Conservation (phyloP, 139 green algal genomes). For the Klebsormidium nitens region DNA sequence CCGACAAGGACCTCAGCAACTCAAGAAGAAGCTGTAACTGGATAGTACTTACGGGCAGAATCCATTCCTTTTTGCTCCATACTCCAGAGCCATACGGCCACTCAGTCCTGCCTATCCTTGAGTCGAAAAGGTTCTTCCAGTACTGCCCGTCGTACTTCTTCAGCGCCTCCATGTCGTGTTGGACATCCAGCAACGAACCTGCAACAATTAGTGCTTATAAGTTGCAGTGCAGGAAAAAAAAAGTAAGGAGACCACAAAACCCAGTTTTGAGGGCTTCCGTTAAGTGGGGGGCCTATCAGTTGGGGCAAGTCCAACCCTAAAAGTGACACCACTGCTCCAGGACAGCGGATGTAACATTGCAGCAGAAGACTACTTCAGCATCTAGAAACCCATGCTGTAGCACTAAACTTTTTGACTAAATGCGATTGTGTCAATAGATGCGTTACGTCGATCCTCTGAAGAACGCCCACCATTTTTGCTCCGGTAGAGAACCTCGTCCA, state of each 20-base stretch:
- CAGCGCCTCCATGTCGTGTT: slow-evolving; percentile 92
- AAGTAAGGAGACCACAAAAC: too few relatives aligned
- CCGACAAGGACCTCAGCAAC: too few relatives aligned
- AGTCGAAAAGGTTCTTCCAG: slow-evolving; percentile 93
- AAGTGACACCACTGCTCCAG: too few relatives aligned
- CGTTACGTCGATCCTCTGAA: background rate
- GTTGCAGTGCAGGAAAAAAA: too few relatives aligned
- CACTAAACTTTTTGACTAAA: background rate
- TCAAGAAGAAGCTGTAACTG: too few relatives aligned
- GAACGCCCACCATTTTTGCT: slow-evolving; percentile 51
- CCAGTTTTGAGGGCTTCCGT: too few relatives aligned
- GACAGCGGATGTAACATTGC: background rate
- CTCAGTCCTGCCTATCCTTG: slow-evolving; percentile 74
- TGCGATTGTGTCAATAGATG: background rate
- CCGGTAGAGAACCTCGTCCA: slow-evolving; percentile 92
- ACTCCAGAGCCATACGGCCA: slow-evolving; percentile 98
- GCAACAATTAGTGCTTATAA: too few relatives aligned
- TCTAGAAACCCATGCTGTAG: background rate
- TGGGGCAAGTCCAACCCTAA: too few relatives aligned
- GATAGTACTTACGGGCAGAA: slow-evolving; percentile 73
- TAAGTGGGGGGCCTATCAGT: too few relatives aligned
- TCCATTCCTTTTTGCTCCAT: slow-evolving; percentile 99
- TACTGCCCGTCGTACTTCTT: slow-evolving; percentile 77
- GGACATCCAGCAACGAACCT: slow-evolving; percentile 83
- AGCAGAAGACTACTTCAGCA: background rate